These are phyloP conservation scores for Catunica adiposa DNA, from an alignment of 2,329 filamentous ascomycete genomes.

Conservation along the genomic window DNA sequence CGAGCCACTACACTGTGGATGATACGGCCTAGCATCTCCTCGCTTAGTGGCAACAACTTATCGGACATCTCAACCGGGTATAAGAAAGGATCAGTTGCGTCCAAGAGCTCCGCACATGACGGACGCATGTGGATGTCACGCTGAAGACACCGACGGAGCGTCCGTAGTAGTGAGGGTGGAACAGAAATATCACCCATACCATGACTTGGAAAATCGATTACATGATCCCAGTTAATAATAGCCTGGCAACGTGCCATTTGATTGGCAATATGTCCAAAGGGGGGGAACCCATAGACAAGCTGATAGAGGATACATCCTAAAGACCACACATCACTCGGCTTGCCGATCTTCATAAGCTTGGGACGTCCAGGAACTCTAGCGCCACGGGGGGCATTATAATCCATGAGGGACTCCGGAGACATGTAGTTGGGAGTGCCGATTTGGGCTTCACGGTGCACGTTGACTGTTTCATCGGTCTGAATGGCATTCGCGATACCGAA, in stretches of 20 bases:
- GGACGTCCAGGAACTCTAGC: slow-evolving; percentile 27
- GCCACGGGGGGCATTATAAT: slow-evolving; percentile 53
- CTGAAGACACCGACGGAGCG: slow-evolving; percentile 45
- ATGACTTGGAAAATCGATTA: slow-evolving; percentile 53
- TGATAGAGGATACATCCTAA: slow-evolving; percentile 94
- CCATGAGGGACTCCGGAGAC: slow-evolving; percentile 86
- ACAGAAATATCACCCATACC: slow-evolving; percentile 50
- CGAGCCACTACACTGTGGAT: slow-evolving; percentile 45
- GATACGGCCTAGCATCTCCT: slow-evolving; percentile 44
- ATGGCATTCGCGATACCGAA: slow-evolving; percentile 98
- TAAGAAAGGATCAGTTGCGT: slow-evolving; percentile 43
- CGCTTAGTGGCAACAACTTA: slow-evolving; percentile 40
- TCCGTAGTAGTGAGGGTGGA: slow-evolving; percentile 41
- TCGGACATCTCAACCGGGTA: slow-evolving; percentile 42
- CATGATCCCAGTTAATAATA: slow-evolving; percentile 63
- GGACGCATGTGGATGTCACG: slow-evolving; percentile 46
- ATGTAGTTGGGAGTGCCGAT: slow-evolving; percentile 97
- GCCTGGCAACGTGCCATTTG: slow-evolving; percentile 74
- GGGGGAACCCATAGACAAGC: slow-evolving; percentile 93
- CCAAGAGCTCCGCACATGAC: slow-evolving; percentile 45
- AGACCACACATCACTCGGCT: slow-evolving; percentile 91
- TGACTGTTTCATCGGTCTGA: slow-evolving; percentile 85
- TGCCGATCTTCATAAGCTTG: slow-evolving; percentile 88
- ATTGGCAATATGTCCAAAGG: slow-evolving; percentile 82
- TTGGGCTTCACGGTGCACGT: slow-evolving; percentile 89